Evolutionary conservation across 2,329 filamentous ascomycete genomes (phyloP), one percentile per base, ranked within the genome.

Genomic region (Diaporthe citri): DNA sequence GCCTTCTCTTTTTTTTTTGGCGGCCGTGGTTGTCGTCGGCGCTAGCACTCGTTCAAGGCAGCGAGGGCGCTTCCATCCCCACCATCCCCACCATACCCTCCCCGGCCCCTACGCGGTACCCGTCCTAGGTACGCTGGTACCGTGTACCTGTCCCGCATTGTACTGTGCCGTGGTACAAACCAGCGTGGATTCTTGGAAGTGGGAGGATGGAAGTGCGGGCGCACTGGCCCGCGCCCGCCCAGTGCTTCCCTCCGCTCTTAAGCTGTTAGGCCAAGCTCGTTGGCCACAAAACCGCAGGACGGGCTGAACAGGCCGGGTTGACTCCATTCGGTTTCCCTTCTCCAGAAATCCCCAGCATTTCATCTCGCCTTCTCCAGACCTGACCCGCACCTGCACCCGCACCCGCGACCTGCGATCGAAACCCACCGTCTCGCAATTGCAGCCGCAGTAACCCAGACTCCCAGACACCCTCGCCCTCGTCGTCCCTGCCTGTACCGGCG

Each of bases 341-440:
- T 67, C 66, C 71, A 76, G 59, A 74, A 71, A 71, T 74, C 69
- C 75, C 75, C 75, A 76, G 75, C 75, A 76, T 76, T 76, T 66
- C 73, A 72, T 74, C 74, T 74, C 74, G 41, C 41, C 74, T 74
- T 76, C 75, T 76, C 75, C 75, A 74, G 75, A 60, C 66, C 71
- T 57, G 72, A 72, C 71, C 71, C 59, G 71, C 67, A 64, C 34
- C n/a, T 6, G 22, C 67, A 74, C 43, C 34, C 70, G 64, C 70
- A 60, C 56, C 71, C 43, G 55, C 64, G 48, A 69, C 56, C 48
- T 39, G 55, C 64, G 64, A 69, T 69, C 48, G 48, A 52, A 69
- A 55, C 48, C 64, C 48, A 69, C 64, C 64, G n/a, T 39, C 64
- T 52, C 13, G 17, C 22, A 67, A 22, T 25, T 34, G 31, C 43